These are phyloP conservation scores for Dimargaris xerosporica DNA, from an alignment of 192 early-diverging fungal genomes.

Conservation along the genomic window DNA sequence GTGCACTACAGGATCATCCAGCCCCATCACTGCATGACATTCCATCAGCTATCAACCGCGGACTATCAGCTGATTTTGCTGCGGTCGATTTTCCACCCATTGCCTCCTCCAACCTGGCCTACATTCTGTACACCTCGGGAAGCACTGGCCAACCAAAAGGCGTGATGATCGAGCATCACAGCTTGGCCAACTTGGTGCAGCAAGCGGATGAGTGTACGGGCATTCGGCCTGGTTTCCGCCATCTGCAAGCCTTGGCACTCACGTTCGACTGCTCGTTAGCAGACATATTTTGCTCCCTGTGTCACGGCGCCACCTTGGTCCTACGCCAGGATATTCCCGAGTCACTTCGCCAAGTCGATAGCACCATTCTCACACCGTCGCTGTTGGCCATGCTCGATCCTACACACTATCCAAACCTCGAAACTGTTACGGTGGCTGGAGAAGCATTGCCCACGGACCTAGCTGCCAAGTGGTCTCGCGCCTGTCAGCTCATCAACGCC, in stretches of 20 bases:
- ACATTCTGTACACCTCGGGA: slow-evolving; percentile 9
- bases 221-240: not conserved
- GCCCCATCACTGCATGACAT: too few relatives aligned
- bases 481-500: not conserved
- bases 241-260: not conserved
- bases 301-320: slow-evolving; percentile 1
- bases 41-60: not conserved
- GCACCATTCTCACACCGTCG: not conserved
- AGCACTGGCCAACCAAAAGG: slow-evolving; percentile 8
- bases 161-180: not conserved
- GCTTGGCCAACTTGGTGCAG: slow-evolving; percentile 5
- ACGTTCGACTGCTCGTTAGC: not conserved
- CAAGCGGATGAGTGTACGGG: too few relatives aligned
- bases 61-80: too few relatives aligned
- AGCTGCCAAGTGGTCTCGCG: not conserved
- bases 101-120: not conserved
- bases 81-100: too few relatives aligned
- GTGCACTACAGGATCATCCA: too few relatives aligned
- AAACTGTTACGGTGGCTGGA: not conserved
- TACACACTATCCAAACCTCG: not conserved
- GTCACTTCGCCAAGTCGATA: not conserved
- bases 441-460: not conserved
- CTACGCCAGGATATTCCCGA: not conserved
- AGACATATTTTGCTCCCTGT: not conserved
- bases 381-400: not conserved